These are phyloP conservation scores for Fusarium foetens DNA, from an alignment of 2,329 filamentous ascomycete genomes.

Conservation along the genomic window DNA sequence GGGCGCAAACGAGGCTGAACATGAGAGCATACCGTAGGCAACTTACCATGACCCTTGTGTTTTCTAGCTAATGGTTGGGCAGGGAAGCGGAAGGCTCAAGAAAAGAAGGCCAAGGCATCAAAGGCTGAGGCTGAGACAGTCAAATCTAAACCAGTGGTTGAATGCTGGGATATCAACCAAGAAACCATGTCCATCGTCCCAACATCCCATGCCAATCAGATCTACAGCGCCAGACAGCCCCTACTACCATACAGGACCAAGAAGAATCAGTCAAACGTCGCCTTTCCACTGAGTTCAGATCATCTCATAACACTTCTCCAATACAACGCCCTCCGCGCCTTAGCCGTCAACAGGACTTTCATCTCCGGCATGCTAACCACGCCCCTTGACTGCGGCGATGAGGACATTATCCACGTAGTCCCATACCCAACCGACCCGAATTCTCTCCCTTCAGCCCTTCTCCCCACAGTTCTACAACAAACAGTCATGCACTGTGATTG, in stretches of 20 bases:
- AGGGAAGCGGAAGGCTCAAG: slow-evolving; percentile 22
- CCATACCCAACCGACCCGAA: slow-evolving; percentile 7
- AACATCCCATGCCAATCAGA: not conserved
- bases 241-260: not conserved
- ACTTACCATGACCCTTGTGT: rapidly evolving
- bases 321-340: slow-evolving; percentile 24
- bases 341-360: slow-evolving; percentile 17
- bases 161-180: slow-evolving; percentile 21
- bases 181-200: not conserved
- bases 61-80: not conserved
- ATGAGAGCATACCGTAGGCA: slow-evolving; percentile 52
- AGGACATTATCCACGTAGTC: slow-evolving; percentile 9
- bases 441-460: not conserved
- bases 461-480: slow-evolving; percentile 22
- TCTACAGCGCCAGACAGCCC: not conserved
- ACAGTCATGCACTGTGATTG: slow-evolving; percentile 21
- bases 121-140: not conserved
- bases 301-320: slow-evolving; percentile 30
- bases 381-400: slow-evolving; percentile 11
- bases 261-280: not conserved
- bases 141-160: not conserved
- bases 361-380: slow-evolving; percentile 14
- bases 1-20: slow-evolving; percentile 58
- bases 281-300: slow-evolving; percentile 14
- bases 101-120: not conserved